A percentile compares a stretch with the other conserved stretches of the same genome.
These are phyloP conservation scores for Cytospora chrysosperma DNA, from an alignment of 2,329 filamentous ascomycete genomes.

Conservation along the genomic window DNA sequence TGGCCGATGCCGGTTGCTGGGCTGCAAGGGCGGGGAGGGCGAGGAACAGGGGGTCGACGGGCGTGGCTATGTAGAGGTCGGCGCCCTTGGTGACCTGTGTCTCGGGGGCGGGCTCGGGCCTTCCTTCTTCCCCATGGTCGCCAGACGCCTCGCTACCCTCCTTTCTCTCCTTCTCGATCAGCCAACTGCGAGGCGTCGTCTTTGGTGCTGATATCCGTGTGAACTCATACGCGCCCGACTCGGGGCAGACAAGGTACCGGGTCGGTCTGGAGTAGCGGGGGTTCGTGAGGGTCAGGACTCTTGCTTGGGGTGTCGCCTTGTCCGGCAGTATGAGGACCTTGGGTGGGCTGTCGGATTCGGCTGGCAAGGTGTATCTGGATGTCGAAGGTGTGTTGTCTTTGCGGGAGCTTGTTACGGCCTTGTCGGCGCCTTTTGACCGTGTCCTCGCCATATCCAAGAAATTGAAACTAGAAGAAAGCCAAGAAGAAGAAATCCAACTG, in stretches of 20 bases:
- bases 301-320: slow-evolving; percentile 51
- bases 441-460: slow-evolving; percentile 48
- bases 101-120: slow-evolving; percentile 26
- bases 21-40: slow-evolving; percentile 69
- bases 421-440: slow-evolving; percentile 41
- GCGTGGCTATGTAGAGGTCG: slow-evolving; percentile 80
- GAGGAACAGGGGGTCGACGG: slow-evolving; percentile 81
- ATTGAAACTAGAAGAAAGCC: background rate
- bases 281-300: slow-evolving; percentile 59
- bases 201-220: slow-evolving; percentile 55
- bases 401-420: slow-evolving; percentile 30
- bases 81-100: slow-evolving; percentile 59
- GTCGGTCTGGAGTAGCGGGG: slow-evolving; percentile 55
- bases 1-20: slow-evolving; percentile 39
- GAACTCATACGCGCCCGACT: slow-evolving; percentile 65
- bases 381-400: slow-evolving; percentile 30
- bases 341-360: slow-evolving; percentile 44
- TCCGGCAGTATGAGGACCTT: slow-evolving; percentile 62
- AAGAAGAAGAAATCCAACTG: no score
- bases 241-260: slow-evolving; percentile 62
- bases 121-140: slow-evolving; percentile 21
- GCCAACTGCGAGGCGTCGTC: slow-evolving; percentile 59
- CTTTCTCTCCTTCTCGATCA: slow-evolving; percentile 45
- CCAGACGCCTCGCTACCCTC: slow-evolving; percentile 7
- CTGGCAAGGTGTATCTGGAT: slow-evolving; percentile 43